Conservation (phyloP, 257 asterid species). For the Cinchona pubescens region DNA sequence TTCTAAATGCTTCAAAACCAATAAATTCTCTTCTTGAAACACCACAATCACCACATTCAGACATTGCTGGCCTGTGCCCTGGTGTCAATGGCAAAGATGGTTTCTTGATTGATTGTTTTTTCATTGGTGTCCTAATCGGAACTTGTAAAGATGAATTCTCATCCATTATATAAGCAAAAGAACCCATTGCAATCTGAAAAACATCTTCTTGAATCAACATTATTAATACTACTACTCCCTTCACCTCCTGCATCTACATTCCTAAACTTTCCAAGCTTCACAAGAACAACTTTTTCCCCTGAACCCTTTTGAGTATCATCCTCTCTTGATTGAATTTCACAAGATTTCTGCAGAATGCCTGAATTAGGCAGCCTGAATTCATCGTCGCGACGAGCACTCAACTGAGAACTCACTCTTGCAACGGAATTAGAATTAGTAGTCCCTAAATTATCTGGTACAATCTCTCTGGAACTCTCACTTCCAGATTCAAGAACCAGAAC, state of each 20-base stretch:
- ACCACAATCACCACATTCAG: constrained; percentile 78
- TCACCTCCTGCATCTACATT: constrained; percentile 48
- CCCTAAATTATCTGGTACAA: constrained; percentile 26
- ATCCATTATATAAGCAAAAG: constrained; percentile 89
- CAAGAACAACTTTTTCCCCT: constrained; percentile 59
- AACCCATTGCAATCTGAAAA: constrained; percentile 96
- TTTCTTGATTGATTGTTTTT: constrained; percentile 57
- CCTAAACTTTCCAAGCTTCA: constrained; percentile 82
- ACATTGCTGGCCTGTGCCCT: constrained; percentile 63
- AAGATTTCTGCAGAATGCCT: constrained; percentile 35
- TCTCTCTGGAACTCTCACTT: constrained; percentile 69
- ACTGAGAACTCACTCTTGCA: constrained; percentile 48
- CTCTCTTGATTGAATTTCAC: constrained; percentile 45
- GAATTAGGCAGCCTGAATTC: constrained; percentile 26
- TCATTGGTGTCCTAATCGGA: constrained; percentile 61
- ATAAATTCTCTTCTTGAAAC: constrained; percentile 73
- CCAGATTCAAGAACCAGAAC: constrained; percentile 86
- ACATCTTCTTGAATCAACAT: constrained; percentile 68
- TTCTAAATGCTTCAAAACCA: constrained; percentile 50
- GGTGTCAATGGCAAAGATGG: constrained; percentile 47
- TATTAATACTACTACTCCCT: constrained; percentile 35
- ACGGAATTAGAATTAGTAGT: constrained; percentile 22
- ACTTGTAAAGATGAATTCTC: constrained; percentile 66
- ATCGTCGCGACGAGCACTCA: constrained; percentile 31
- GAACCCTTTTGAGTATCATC: constrained; percentile 29